Evolutionary conservation across 78 protist species (phyloP).

Genomic region (slime mould (Dictyostelium discoideum)): DNA sequence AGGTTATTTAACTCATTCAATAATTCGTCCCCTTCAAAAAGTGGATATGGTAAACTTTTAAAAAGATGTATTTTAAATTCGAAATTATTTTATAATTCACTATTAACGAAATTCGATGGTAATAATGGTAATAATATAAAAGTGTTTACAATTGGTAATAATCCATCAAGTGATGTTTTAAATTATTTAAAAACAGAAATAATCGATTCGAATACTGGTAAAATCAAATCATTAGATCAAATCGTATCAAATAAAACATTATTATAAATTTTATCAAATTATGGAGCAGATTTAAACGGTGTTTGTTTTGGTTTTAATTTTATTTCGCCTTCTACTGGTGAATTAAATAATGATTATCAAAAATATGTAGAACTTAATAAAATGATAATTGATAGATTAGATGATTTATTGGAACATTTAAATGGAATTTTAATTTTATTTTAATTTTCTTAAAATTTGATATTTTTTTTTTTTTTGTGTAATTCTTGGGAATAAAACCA

Average conservation of each 20-base stretch:
- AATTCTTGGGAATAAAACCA: too few species aligned
- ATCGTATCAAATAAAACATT: not conserved
- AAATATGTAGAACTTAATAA: not conserved
- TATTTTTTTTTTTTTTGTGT: too few species aligned
- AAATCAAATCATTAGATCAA: not conserved
- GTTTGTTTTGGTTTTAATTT: constrained; percentile 5
- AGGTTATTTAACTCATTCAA: not conserved
- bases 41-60: not conserved
- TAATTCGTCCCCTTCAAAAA: not conserved
- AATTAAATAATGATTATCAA: not conserved
- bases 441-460: too few species aligned
- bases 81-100: not conserved
- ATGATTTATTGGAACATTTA: too few species aligned
- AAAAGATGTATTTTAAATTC: not conserved
- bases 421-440: not conserved
- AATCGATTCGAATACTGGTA: not conserved
- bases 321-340: not conserved
- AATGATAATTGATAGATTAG: not conserved
- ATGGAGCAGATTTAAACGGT: not conserved
- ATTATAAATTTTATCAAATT: not conserved
- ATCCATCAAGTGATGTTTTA: not conserved
- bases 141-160: not conserved
- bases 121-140: not conserved
- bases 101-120: not conserved
- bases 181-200: not conserved